These are phyloP conservation scores for Penicillium crystallinum DNA, from an alignment of 495 filamentous ascomycete genomes.

Conservation along the genomic window DNA sequence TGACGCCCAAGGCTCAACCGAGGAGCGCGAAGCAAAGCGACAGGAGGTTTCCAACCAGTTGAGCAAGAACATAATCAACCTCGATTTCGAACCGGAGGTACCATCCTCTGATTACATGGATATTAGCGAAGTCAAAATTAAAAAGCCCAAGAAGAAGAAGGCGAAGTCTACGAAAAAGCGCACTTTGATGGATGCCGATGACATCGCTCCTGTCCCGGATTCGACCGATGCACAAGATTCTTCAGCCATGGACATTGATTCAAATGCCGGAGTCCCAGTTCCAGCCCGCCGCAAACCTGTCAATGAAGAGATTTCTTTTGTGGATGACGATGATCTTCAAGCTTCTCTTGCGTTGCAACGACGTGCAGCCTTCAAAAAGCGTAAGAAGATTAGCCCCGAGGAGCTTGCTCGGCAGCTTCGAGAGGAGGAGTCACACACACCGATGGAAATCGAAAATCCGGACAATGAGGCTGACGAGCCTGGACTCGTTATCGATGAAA, in stretches of 20 bases:
- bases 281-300: slow-evolving; percentile 53
- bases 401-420: slow-evolving; percentile 79
- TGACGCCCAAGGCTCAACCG: slow-evolving; percentile 64
- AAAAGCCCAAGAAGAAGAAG: slow-evolving; percentile 94
- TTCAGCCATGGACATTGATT: slow-evolving; percentile 75
- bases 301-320: slow-evolving; percentile 62
- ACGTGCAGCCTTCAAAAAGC: slow-evolving; percentile 79
- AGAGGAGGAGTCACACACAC: slow-evolving; percentile 61
- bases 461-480: slow-evolving; percentile 53
- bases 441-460: slow-evolving; percentile 43
- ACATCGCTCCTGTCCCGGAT: slow-evolving; percentile 52
- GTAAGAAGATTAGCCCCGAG: slow-evolving; percentile 74
- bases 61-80: slow-evolving; percentile 65
- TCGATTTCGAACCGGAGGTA: slow-evolving; percentile 64
- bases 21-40: slow-evolving; percentile 53
- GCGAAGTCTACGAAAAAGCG: slow-evolving; percentile 67
- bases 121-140: slow-evolving; percentile 75
- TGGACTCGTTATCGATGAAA: slow-evolving; percentile 88
- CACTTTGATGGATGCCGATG: slow-evolving; percentile 68
- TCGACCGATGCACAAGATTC: slow-evolving; percentile 36
- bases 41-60: slow-evolving; percentile 53
- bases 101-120: slow-evolving; percentile 84
- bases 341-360: slow-evolving; percentile 75
- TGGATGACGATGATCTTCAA: slow-evolving; percentile 92
- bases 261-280: slow-evolving; percentile 32